A percentile compares a stretch with the other conserved stretches of the same genome.
phyloP scores from a whole-genome alignment of 1,284 basidiomycete species.

The Kwoniella shivajii region DNA sequence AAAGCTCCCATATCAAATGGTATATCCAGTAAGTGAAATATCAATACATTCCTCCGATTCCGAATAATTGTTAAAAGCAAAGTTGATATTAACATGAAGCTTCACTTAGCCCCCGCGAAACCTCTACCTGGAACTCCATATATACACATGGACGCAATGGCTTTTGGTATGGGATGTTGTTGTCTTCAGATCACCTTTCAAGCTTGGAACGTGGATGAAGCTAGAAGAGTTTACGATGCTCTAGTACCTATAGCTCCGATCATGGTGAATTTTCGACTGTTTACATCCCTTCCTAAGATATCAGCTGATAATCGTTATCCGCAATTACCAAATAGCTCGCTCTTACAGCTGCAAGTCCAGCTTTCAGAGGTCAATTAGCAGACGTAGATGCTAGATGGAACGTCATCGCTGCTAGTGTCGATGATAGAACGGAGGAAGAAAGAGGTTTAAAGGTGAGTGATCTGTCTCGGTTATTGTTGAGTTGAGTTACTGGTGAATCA shows the following conservation, averaged over 20 bases:
- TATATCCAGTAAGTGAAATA: slow-evolving; percentile 24
- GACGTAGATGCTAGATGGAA: slow-evolving; percentile 99
- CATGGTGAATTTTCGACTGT: slow-evolving; percentile 72
- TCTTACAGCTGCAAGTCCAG: slow-evolving; percentile 88
- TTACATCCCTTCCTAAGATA: not conserved
- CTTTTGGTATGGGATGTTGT: slow-evolving; percentile 99
- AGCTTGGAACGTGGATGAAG: slow-evolving; percentile 88
- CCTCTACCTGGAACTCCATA: slow-evolving; percentile 60
- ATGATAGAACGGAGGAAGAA: slow-evolving; percentile 94
- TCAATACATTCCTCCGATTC: not conserved
- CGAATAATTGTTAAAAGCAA: too few species aligned
- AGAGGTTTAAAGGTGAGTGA: slow-evolving; percentile 74
- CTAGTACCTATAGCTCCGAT: slow-evolving; percentile 92
- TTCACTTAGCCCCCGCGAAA: slow-evolving; percentile 43
- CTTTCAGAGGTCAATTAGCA: slow-evolving; percentile 90
- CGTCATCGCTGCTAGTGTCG: slow-evolving; percentile 94
- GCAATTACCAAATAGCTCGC: slow-evolving; percentile 65
- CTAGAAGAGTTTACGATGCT: slow-evolving; percentile 89
- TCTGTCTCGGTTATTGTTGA: too few species aligned
- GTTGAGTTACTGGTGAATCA: too few species aligned
- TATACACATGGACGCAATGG: slow-evolving; percentile 99
- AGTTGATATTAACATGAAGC: not conserved
- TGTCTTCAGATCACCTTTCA: slow-evolving; percentile 98
- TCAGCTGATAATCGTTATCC: not conserved
- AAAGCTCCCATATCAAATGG: slow-evolving; percentile 31